phyloP scores from a whole-genome alignment of 305 asterid genomes.

The Solanum hybrid region DNA sequence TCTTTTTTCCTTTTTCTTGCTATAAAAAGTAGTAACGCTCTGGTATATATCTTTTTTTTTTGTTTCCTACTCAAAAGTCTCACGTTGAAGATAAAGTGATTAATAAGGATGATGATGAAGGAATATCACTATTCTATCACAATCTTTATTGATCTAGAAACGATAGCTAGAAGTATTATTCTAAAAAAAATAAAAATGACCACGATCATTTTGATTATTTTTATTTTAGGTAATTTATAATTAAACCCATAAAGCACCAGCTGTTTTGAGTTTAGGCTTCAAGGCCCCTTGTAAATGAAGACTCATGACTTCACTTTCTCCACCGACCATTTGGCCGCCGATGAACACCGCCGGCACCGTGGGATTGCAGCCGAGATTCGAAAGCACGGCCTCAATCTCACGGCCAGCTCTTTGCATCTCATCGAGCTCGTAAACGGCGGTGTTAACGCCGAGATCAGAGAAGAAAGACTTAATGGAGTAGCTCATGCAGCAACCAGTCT shows the following conservation, averaged over 20 bases:
- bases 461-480: conserved; percentile 56
- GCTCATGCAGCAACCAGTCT: conserved; percentile 63
- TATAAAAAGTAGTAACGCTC: not conserved
- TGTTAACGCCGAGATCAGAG: conserved; percentile 51
- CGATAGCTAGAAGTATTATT: not conserved
- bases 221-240: not conserved
- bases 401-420: conserved; percentile 44
- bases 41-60: not conserved
- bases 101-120: not conserved
- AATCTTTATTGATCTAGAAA: not conserved
- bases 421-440: conserved; percentile 60
- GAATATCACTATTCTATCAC: not conserved
- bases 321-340: conserved; percentile 72
- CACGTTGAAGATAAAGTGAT: too few relatives aligned
- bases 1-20: not conserved
- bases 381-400: conserved; percentile 60
- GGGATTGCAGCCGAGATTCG: conserved; percentile 54
- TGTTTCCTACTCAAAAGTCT: too few relatives aligned
- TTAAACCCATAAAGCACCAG: conserved; percentile 77
- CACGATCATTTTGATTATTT: not conserved
- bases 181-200: conserved; percentile 2
- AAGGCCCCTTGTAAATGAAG: conserved; percentile 60
- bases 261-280: conserved; percentile 61
- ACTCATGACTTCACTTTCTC: conserved; percentile 64
- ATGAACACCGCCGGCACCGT: conserved; percentile 72